Evolutionary conservation across 2,329 filamentous ascomycete species (phyloP), one percentile per base, ranked within the genome.

Genomic region (Grosmannia huntii): DNA sequence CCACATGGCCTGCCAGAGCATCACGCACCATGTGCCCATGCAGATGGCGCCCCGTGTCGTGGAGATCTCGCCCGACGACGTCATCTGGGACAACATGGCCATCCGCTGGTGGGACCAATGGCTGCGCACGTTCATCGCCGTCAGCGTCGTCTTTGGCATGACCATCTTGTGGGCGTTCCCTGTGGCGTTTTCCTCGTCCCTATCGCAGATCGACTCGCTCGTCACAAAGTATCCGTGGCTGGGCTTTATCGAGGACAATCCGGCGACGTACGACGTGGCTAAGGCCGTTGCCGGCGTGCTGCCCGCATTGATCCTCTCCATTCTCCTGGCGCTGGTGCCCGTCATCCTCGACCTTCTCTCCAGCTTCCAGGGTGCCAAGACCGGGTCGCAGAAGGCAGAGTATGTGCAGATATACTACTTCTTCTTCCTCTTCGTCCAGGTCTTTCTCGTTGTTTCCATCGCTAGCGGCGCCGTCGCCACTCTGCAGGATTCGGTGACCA

Each of bases 71-170:
- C 94, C 94, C 0, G 85, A 86, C 50, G 91, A 97, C 68, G 90
- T 99, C 10, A 80, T 95, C 48, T 99, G 94, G 94, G 89, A 95
- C 63, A 99, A 99, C 68, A 92, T 99, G 85, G 91, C 90, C 0
- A 87, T 96, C 65, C 84, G 81, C 57, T 97, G 94, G 92, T 97
- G 91, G 90, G 85, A 92, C 62, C 81, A 86, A 59, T 96, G 92
- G 78, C 66, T 90, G 33, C 82, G 90, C 31, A 84, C 84, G 2
- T 79, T 75, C 41, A 68, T 86, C 10, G 85, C 92, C 12, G 73
- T 89, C 33, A 71, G 74, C 9, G 65, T 87, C 27, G 85, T 95
- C 9, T 70, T 78, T 41, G 87, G 77, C 6, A 90, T 97, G 79
- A 81, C 95, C 55, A 76, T 96, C 62, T 79, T 94, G 23, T 99